Conservation (phyloP, 805 yeast genomes). For the Wickerhamomyces chambardii region DNA sequence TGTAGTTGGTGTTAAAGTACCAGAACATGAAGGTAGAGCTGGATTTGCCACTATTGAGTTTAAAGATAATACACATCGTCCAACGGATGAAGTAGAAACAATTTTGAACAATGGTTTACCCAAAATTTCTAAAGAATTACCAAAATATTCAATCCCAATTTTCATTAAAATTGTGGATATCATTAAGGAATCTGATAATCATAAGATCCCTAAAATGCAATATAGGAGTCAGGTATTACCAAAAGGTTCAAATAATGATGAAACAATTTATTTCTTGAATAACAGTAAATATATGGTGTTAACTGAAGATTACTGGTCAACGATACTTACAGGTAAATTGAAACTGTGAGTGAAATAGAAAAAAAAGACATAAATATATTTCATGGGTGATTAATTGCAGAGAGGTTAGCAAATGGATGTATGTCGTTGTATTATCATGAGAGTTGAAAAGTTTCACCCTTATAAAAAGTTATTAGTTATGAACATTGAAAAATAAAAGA, state of each 20-base stretch:
- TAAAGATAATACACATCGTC: slow-evolving; percentile 13
- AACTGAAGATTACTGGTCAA: slow-evolving; percentile 47
- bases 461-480: too few species aligned
- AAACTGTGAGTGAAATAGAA: neutral
- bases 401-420: too few species aligned
- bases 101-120: slow-evolving; percentile 27
- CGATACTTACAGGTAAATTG: slow-evolving; percentile 15
- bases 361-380: slow-evolving; percentile 2
- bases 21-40: slow-evolving; percentile 89
- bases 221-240: slow-evolving; percentile 66
- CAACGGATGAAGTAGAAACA: slow-evolving; percentile 10
- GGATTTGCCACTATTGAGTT: slow-evolving; percentile 79
- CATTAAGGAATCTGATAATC: slow-evolving; percentile 69
- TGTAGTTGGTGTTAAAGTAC: slow-evolving; percentile 82
- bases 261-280: slow-evolving; percentile 65
- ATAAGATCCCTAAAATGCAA: slow-evolving; percentile 65
- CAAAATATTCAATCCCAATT: slow-evolving; percentile 80
- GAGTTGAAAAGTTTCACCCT: too few species aligned
- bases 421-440: too few species aligned
- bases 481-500: too few species aligned
- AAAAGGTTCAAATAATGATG: slow-evolving; percentile 50
- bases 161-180: slow-evolving; percentile 60
- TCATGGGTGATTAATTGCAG: neutral
- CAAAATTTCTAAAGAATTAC: slow-evolving; percentile 38
- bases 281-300: slow-evolving; percentile 44